A percentile compares a stretch with the other conserved stretches of the same genome.
Evolutionary conservation across 2,329 filamentous ascomycete species (phyloP).

Genomic region (Colletotrichum salicis): DNA sequence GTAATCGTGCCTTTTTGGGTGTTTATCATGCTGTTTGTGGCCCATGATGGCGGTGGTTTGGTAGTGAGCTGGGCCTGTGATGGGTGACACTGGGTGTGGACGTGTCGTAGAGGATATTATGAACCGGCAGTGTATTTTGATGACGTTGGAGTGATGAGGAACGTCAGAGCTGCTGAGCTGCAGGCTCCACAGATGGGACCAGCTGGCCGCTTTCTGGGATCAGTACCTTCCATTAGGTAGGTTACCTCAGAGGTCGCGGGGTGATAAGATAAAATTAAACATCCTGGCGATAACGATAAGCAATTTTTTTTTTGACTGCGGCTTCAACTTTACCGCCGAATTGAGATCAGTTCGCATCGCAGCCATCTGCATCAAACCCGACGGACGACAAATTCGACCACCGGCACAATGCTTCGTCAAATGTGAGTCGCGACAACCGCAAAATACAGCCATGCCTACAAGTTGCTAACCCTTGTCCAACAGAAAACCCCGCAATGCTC

Average conservation of each 20-base stretch:
- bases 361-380: conserved; percentile 33
- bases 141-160: not conserved
- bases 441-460: too few species aligned
- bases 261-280: conserved; percentile 32
- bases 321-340: not conserved
- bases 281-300: conserved; percentile 18
- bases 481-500: conserved; percentile 76
- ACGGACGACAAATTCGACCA: conserved; percentile 32
- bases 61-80: too few species aligned
- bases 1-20: too few species aligned
- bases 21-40: too few species aligned
- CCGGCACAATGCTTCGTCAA: conserved; percentile 58
- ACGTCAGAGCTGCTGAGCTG: too few species aligned
- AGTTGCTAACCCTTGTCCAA: not conserved
- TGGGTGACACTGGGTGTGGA: too few species aligned
- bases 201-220: not conserved
- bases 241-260: not conserved
- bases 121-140: not conserved
- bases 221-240: too few species aligned
- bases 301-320: conserved; percentile 33
- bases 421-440: conserved; percentile 48
- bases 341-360: conserved; percentile 17
- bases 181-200: not conserved
- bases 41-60: too few species aligned
- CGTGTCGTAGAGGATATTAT: too few species aligned